Conservation (phyloP, 441 rosid species). For the Erodium moschatum region DNA sequence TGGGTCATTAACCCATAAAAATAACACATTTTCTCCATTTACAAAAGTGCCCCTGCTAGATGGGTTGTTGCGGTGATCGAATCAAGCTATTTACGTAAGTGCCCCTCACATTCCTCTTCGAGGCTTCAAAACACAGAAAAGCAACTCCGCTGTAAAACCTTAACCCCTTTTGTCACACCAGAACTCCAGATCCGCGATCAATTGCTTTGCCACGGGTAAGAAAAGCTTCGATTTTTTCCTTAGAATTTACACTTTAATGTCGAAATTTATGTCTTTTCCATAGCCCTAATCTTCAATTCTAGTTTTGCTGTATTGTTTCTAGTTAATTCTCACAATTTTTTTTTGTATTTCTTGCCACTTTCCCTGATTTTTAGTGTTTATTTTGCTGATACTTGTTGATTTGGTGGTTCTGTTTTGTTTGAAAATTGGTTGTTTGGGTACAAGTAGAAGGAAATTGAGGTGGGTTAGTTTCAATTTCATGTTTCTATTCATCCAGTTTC, state of each 20-base stretch:
- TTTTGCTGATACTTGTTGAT: not conserved
- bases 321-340: not conserved
- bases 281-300: not conserved
- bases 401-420: not conserved
- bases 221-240: not conserved
- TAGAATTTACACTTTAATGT: not conserved
- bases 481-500: not conserved
- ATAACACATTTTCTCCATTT: not conserved
- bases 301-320: not conserved
- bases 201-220: not conserved
- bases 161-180: not conserved
- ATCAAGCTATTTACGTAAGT: not conserved
- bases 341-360: not conserved
- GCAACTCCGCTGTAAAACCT: not conserved
- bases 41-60: not conserved
- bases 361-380: not conserved
- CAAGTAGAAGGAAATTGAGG: not conserved
- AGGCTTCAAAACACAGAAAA: not conserved
- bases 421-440: not conserved
- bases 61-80: not conserved
- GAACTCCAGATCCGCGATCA: conserved; percentile 6
- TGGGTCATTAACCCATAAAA: no score
- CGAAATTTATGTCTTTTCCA: not conserved
- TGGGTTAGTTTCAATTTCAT: not conserved
- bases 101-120: not conserved